Evolutionary conservation across 2,329 filamentous ascomycete genomes (phyloP).

Genomic region (Diatrype stigma): DNA sequence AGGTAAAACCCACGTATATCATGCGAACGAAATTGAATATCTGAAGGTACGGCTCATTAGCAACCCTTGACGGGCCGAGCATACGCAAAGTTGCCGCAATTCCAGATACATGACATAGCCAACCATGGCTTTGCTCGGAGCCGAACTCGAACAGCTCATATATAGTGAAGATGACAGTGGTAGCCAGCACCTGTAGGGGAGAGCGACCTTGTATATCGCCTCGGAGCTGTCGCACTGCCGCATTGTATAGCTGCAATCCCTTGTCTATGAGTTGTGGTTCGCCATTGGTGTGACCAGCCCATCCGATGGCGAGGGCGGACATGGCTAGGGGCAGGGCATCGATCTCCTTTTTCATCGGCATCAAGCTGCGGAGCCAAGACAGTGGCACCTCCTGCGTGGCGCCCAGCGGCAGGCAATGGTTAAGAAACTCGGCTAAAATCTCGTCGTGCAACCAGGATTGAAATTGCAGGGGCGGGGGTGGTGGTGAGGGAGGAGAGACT

Average conservation of each 20-base stretch:
- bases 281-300: slow-evolving; percentile 11
- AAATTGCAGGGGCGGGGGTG: slow-evolving; percentile 6
- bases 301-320: slow-evolving; percentile 17
- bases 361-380: slow-evolving; percentile 12
- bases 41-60: slow-evolving; percentile 10
- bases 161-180: slow-evolving; percentile 12
- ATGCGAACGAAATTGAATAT: slow-evolving; percentile 15
- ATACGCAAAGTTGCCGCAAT: slow-evolving; percentile 11
- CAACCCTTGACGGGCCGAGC: slow-evolving; percentile 14
- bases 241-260: slow-evolving; percentile 16
- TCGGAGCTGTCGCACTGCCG: slow-evolving; percentile 13
- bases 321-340: slow-evolving; percentile 17
- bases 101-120: slow-evolving; percentile 14
- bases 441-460: slow-evolving; percentile 11
- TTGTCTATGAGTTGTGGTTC: slow-evolving; percentile 11
- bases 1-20: slow-evolving; percentile 10
- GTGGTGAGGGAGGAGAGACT: slow-evolving; percentile 3
- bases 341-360: slow-evolving; percentile 10
- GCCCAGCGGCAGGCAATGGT: slow-evolving; percentile 8
- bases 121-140: slow-evolving; percentile 12
- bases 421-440: slow-evolving; percentile 12
- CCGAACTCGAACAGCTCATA: slow-evolving; percentile 20
- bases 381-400: slow-evolving; percentile 12
- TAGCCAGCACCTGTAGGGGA: slow-evolving; percentile 12
- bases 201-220: slow-evolving; percentile 8